Evolutionary conservation across 441 rosid genomes (phyloP).

Genomic region (Breynia disticha): DNA sequence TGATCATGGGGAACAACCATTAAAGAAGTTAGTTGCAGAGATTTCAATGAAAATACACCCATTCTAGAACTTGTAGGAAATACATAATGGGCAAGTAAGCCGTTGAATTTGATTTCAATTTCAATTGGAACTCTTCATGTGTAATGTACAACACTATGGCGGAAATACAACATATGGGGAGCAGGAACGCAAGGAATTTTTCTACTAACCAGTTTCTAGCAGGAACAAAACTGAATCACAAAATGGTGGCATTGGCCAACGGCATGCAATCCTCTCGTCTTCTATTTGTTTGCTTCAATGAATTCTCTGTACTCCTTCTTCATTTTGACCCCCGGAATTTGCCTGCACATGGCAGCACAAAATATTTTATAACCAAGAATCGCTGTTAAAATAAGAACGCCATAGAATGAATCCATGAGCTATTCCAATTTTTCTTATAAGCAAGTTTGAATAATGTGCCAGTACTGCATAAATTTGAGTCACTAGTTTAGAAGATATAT

Average conservation of each 20-base stretch:
- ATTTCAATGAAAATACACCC: too few relatives aligned
- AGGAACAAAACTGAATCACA: conserved; percentile 55
- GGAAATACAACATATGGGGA: conserved; percentile 11
- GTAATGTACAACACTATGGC: conserved; percentile 21
- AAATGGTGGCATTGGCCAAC: conserved; percentile 23
- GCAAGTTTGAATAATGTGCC: too few relatives aligned
- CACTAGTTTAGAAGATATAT: too few relatives aligned
- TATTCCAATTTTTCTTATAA: too few relatives aligned
- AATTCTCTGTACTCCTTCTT: conserved; percentile 86
- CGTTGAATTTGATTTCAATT: not conserved
- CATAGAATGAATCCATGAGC: too few relatives aligned
- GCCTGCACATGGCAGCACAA: conserved; percentile 34
- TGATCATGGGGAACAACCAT: too few relatives aligned
- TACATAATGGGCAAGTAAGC: too few relatives aligned
- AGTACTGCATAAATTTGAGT: too few relatives aligned
- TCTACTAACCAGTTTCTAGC: conserved; percentile 19
- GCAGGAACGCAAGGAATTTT: conserved; percentile 21
- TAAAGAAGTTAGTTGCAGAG: too few relatives aligned
- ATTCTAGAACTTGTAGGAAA: too few relatives aligned
- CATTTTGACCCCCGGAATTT: conserved; percentile 60
- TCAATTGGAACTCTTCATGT: conserved; percentile 20
- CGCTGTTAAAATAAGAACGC: too few relatives aligned
- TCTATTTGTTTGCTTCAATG: conserved; percentile 63
- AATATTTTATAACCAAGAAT: too few relatives aligned
- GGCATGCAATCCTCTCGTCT: conserved; percentile 19